phyloP scores from a whole-genome alignment of 768 basidiomycete genomes.

The Russula olivacea region DNA sequence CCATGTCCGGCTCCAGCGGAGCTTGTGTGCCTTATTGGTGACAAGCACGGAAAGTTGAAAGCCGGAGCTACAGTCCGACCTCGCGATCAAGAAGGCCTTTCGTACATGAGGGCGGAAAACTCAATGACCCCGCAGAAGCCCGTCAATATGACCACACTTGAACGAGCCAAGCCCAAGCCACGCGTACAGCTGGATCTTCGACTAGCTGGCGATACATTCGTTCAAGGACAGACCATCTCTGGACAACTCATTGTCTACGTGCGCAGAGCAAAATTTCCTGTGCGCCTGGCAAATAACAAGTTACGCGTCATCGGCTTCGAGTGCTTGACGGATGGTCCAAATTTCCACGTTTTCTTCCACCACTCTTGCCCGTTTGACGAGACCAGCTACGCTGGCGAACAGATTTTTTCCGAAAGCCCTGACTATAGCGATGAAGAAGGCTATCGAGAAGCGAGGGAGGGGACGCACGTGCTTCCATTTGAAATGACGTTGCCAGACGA shows the following conservation, averaged over 20 bases:
- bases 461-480: slow-evolving; percentile 68
- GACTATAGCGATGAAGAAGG: slow-evolving; percentile 52
- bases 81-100: slow-evolving; percentile 20
- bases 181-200: slow-evolving; percentile 78
- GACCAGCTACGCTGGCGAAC: slow-evolving; percentile 37
- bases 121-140: slow-evolving; percentile 5
- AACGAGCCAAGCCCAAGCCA: slow-evolving; percentile 66
- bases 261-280: slow-evolving; percentile 49
- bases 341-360: slow-evolving; percentile 81
- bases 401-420: slow-evolving; percentile 34
- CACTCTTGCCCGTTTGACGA: slow-evolving; percentile 50
- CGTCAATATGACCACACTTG: slow-evolving; percentile 42
- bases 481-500: slow-evolving; percentile 58
- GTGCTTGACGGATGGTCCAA: slow-evolving; percentile 48
- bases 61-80: slow-evolving; percentile 44
- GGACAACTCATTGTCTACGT: slow-evolving; percentile 67
- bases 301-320: slow-evolving; percentile 83
- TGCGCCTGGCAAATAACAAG: slow-evolving; percentile 69
- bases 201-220: slow-evolving; percentile 66
- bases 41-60: slow-evolving; percentile 50
- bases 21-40: slow-evolving; percentile 57
- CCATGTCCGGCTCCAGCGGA: slow-evolving; percentile 49
- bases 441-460: slow-evolving; percentile 56
- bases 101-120: neutral
- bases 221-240: slow-evolving; percentile 71